Percentiles rank a stretch among this genome's conserved stretches.
phyloP scores from a whole-genome alignment of 177 flowering plant species.

The Vitis hybrid region DNA sequence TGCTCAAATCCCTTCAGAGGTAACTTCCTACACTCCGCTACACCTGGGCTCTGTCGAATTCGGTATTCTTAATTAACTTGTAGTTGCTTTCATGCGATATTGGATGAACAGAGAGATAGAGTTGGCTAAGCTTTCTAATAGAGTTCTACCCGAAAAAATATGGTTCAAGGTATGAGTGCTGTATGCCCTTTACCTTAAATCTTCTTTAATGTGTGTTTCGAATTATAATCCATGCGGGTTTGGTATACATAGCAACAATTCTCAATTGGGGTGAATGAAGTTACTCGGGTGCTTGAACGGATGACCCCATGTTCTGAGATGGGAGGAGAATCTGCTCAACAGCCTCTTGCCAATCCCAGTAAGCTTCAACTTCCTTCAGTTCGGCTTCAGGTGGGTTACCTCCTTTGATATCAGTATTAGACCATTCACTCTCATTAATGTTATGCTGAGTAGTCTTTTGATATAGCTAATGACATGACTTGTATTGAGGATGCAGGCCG shows the following conservation, averaged over 20 bases:
- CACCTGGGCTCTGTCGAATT: not conserved
- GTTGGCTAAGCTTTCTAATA: constrained; percentile 37
- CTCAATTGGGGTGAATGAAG: constrained; percentile 80
- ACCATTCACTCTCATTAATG: not conserved
- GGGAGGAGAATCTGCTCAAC: constrained; percentile 14
- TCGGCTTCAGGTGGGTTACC: constrained; percentile 57
- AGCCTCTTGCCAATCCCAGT: constrained; percentile 10
- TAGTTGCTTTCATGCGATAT: not conserved
- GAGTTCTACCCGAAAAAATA: constrained; percentile 62
- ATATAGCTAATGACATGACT: not conserved
- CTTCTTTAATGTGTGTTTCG: constrained; percentile 1
- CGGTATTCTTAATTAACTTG: not conserved
- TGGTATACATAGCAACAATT: constrained; percentile 66
- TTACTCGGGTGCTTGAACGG: constrained; percentile 79
- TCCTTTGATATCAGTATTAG: not conserved
- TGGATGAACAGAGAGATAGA: constrained; percentile 52
- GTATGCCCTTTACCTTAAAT: not conserved
- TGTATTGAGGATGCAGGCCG: constrained; percentile 43
- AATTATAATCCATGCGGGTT: not conserved
- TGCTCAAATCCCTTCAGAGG: constrained; percentile 56
- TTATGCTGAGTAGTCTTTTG: not conserved
- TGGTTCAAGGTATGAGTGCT: constrained; percentile 63
- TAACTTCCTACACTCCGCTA: constrained; percentile 6
- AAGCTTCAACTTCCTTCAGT: constrained; percentile 30
- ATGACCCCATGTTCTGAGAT: constrained; percentile 41